Base-by-base conservation (phyloP, 1,284 basidiomycete genomes). In the Pyrrhoderma noxium region DNA sequence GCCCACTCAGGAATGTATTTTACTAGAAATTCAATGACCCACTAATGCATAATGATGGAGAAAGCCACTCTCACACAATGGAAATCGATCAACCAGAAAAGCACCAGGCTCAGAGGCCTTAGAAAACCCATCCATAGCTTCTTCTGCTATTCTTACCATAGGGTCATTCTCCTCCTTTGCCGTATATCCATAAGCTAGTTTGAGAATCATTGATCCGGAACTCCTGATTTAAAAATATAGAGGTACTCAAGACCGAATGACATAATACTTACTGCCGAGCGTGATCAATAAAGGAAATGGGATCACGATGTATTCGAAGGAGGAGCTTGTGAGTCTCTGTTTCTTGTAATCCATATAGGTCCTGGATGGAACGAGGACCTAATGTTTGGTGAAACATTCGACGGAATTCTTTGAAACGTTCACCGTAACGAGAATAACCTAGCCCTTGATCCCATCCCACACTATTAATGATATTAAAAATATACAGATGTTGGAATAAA, bases 401-500 rank as follows among this genome's bases (percentile, higher is more conserved):
- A 16, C 71, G 63, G 50, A 72, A 66, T 39, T 68, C 66, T 39
- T 67, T 67, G 57, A 73, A 72, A 18, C 70, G 67, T 3, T 62
- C 59, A 41, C 66, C 48, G 35, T 54, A 58, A 38, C 47, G 59
- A 1, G 67, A 60, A 52, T 72, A 72, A 7, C 71, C 70, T 2
- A 73, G 58, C 0, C 70, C 71, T 21, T 64, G 66, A 40, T 68
- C 61, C 71, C 71, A 73, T 7, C 71, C 71, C 8, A 71, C 67
- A 0, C 70, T 71, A 35, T 31, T 53, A 35, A n/a, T 23, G 22
- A 9, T 22, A 3, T 46, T 22, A 34, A 21, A 27, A 19, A 21
- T 9, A 22, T 23, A 9, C 18, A 5, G 40, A n/a, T 14, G 31
- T 34, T 7, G 4, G 11, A 27, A 9, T 27, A 9, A 25, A 19